phyloP scores from a whole-genome alignment of 768 basidiomycete species.

The Wakefieldia striispora region DNA sequence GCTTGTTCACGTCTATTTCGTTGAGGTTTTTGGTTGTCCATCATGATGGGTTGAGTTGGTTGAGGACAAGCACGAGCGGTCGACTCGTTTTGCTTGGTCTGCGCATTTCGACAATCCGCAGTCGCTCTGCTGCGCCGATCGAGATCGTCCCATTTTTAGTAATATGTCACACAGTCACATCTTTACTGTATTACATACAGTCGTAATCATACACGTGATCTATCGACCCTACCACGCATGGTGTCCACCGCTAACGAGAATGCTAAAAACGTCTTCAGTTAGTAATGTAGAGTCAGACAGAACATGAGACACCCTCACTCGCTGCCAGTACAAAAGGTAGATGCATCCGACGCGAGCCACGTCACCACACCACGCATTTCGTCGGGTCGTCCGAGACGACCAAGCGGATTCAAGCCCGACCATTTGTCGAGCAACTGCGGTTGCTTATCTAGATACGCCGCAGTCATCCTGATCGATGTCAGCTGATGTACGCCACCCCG shows the following conservation, averaged over 20 bases:
- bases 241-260: constrained; percentile 32
- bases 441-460: constrained; percentile 62
- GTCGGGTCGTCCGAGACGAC: constrained; percentile 67
- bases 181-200: too few relatives aligned
- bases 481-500: constrained; percentile 7
- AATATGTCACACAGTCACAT: not conserved
- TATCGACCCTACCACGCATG: constrained; percentile 31
- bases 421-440: constrained; percentile 64
- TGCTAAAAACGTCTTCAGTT: too few relatives aligned
- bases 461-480: constrained; percentile 58
- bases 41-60: too few relatives aligned
- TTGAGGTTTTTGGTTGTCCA: constrained; percentile 29
- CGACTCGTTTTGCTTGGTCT: not conserved
- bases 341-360: constrained; percentile 76
- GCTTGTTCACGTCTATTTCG: constrained; percentile 37
- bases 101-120: constrained; percentile 31
- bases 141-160: constrained; percentile 27
- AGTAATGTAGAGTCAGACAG: too few relatives aligned
- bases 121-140: constrained; percentile 35
- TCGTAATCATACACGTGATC: constrained; percentile 16
- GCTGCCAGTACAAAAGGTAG: constrained; percentile 78
- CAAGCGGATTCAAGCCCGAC: constrained; percentile 68
- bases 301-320: constrained; percentile 56
- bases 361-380: constrained; percentile 66
- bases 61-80: not conserved